Evolutionary conservation across 1,284 basidiomycete species (phyloP), one percentile per base, ranked within the genome.

Genomic region (Ceratobasidium sp.): DNA sequence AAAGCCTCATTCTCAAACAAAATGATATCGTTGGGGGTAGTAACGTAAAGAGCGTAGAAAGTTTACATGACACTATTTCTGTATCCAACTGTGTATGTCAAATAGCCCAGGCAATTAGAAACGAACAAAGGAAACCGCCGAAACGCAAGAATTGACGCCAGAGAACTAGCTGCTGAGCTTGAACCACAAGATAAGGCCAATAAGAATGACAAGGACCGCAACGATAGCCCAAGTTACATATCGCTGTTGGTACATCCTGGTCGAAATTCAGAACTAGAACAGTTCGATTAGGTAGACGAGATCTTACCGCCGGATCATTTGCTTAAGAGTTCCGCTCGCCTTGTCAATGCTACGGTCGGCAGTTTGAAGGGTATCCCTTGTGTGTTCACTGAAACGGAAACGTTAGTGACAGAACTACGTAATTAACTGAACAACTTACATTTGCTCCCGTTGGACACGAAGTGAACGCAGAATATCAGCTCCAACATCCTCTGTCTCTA

Each of bases 401-500:
- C 31, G 20, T 61, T 11, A 56, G 39, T 49, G 35, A 68, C 17
- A n/a, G n/a, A 54, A 28, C 33, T 17, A 33, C 13, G n/a, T 17
- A 8, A 45, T 42, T n/a, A 45, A n/a, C 69, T 35, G 6, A 20
- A 56, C 20, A n/a, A 47, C 73, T 39, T 61, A 75, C 73, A 99
- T 97, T 85, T 97, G 96, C 83, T 99, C 98, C 79, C 98, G 86
- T 85, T 99, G 98, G 1, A 89, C 86, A 67, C 96, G 86, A 78
- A 99, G 86, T 82, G 94, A 96, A 81, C 92, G 84, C 78, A 99
- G 83, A 81, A 99, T 99, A 80, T 96, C 96, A 15, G 96, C 91
- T 11, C 98, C 98, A 47, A 99, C 91, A 81, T 95, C 92, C 85
- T 99, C 98, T 10, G 98, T 99, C 87, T 99, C 97, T 33, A 99